Conservation (phyloP, 495 filamentous ascomycete genomes). For the Thermochaetoides thermophila region DNA sequence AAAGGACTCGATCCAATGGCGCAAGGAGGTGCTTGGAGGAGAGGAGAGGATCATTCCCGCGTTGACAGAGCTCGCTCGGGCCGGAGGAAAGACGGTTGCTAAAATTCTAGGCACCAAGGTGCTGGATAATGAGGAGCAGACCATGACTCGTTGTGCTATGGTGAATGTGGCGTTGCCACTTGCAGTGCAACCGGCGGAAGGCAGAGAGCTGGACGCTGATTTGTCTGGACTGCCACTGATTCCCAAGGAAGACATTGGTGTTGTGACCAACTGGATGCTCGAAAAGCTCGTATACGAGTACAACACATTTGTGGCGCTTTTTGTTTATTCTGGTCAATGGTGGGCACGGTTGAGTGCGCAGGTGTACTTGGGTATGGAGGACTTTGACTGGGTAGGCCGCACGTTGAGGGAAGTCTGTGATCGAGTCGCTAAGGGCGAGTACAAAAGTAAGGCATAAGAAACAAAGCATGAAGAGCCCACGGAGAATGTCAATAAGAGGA, state of each 20-base stretch:
- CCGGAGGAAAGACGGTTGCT: conserved; percentile 44
- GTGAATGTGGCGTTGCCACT: conserved; percentile 65
- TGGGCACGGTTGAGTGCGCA: conserved; percentile 69
- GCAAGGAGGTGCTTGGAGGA: conserved; percentile 54
- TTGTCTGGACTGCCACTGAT: conserved; percentile 20
- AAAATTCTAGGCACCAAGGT: conserved; percentile 53
- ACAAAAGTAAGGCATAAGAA: conserved; percentile 13
- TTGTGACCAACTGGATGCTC: conserved; percentile 42
- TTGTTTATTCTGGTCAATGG: conserved; percentile 39
- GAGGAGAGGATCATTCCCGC: conserved; percentile 55
- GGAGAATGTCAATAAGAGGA: too few relatives aligned
- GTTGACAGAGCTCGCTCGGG: conserved; percentile 36
- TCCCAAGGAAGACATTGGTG: conserved; percentile 16
- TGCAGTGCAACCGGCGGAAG: conserved; percentile 3
- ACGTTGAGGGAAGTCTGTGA: conserved; percentile 47
- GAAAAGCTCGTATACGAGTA: conserved; percentile 40
- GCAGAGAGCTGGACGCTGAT: conserved; percentile 11
- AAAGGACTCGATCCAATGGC: conserved; percentile 52
- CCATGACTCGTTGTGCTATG: conserved; percentile 36
- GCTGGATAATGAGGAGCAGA: conserved; percentile 40
- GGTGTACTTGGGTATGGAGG: conserved; percentile 59
- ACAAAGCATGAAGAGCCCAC: too few relatives aligned
- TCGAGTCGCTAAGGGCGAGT: conserved; percentile 42
- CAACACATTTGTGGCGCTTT: conserved; percentile 55
- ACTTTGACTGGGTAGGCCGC: conserved; percentile 59